Conservation (phyloP, 2,329 filamentous ascomycete species). For the Exophiala alcalophila region DNA sequence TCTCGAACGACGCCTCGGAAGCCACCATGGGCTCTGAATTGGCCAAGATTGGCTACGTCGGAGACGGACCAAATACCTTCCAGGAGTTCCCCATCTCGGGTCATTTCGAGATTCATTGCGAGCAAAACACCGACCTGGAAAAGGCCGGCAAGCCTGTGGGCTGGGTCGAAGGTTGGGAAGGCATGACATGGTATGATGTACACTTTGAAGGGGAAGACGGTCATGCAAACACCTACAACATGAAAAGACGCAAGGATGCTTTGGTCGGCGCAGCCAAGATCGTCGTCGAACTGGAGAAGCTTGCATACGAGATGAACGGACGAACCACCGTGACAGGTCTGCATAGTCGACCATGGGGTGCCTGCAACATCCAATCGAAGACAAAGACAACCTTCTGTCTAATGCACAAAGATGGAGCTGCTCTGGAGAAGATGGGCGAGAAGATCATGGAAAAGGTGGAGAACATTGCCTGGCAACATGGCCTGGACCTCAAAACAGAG, state of each 20-base stretch:
- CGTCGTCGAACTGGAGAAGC: constrained; percentile 16
- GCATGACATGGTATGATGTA: constrained; percentile 26
- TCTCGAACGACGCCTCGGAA: constrained; percentile 15
- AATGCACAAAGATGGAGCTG: constrained; percentile 31
- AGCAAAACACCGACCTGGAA: constrained; percentile 22
- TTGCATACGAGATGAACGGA: constrained; percentile 25
- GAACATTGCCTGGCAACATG: constrained; percentile 23
- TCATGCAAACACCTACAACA: constrained; percentile 23
- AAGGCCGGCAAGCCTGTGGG: constrained; percentile 24
- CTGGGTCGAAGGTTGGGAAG: constrained; percentile 21
- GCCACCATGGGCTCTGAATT: constrained; percentile 23
- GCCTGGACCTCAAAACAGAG: constrained; percentile 27
- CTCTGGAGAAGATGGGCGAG: constrained; percentile 31
- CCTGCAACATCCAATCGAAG: constrained; percentile 35
- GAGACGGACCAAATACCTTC: constrained; percentile 20
- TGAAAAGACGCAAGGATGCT: constrained; percentile 24
- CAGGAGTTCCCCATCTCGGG: constrained; percentile 23
- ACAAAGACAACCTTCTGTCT: constrained; percentile 31
- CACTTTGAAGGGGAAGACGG: constrained; percentile 22
- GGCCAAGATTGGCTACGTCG: constrained; percentile 21
- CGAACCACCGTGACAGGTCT: constrained; percentile 33
- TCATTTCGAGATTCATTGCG: constrained; percentile 24
- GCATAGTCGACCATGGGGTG: constrained; percentile 15
- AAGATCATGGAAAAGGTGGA: constrained; percentile 25
- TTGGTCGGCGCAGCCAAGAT: constrained; percentile 20